phyloP scores from a whole-genome alignment of 805 yeast genomes.

The Wickerhamomyces chaumierensis region DNA sequence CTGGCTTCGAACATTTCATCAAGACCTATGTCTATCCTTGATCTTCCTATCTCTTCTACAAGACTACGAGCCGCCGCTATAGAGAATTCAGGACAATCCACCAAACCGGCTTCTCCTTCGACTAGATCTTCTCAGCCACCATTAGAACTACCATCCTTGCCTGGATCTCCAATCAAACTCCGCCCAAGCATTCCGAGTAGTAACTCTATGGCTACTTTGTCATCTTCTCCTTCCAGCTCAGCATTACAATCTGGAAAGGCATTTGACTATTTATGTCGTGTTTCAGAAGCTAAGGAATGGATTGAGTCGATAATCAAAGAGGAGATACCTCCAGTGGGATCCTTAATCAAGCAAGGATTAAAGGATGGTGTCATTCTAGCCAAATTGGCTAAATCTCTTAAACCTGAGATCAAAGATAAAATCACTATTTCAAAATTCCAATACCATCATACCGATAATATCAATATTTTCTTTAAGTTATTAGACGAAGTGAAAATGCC shows the following conservation, averaged over 20 bases:
- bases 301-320: slow-evolving; percentile 53
- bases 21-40: neutral
- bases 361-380: slow-evolving; percentile 84
- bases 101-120: slow-evolving; percentile 14
- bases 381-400: slow-evolving; percentile 57
- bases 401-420: slow-evolving; percentile 50
- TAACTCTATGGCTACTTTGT: too few species aligned
- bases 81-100: slow-evolving; percentile 12
- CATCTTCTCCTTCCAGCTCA: slow-evolving; percentile 3
- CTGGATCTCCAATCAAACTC: neutral
- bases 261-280: slow-evolving; percentile 73
- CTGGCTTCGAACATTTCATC: neutral
- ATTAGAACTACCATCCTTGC: neutral
- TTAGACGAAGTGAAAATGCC: slow-evolving; percentile 68
- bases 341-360: slow-evolving; percentile 46
- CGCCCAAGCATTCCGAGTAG: neutral
- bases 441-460: slow-evolving; percentile 88
- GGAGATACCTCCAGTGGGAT: slow-evolving; percentile 41
- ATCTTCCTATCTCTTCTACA: neutral
- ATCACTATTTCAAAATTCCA: slow-evolving; percentile 54
- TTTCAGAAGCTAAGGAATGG: slow-evolving; percentile 77
- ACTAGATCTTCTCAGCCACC: slow-evolving; percentile 9
- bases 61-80: slow-evolving; percentile 12
- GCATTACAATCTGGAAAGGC: slow-evolving; percentile 25
- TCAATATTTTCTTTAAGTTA: slow-evolving; percentile 68